phyloP scores from a whole-genome alignment of 805 yeast species.

The Yarrowia sp. region DNA sequence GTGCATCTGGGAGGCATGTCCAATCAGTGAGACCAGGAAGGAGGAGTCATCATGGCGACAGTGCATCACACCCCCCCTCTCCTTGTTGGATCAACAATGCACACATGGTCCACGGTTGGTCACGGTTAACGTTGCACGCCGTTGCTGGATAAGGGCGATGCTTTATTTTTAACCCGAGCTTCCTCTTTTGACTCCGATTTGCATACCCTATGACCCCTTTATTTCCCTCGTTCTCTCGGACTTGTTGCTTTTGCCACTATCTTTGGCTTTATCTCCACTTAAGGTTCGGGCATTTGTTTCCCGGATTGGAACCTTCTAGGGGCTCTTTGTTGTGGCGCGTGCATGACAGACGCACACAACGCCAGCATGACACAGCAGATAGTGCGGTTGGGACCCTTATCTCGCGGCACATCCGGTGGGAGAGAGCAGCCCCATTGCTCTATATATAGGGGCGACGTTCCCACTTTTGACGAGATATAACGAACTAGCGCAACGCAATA shows the following conservation, averaged over 20 bases:
- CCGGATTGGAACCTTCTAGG: constrained; percentile 37
- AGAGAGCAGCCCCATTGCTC: constrained; percentile 1
- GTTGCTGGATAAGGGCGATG: background rate
- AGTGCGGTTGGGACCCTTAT: constrained; percentile 30
- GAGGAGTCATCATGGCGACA: no score
- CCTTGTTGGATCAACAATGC: no score
- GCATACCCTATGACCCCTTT: constrained; percentile 17
- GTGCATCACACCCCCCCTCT: no score
- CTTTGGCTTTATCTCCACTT: background rate
- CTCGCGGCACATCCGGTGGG: constrained; percentile 36
- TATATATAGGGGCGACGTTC: constrained; percentile 12
- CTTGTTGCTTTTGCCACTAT: constrained; percentile 20
- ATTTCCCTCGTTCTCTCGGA: background rate
- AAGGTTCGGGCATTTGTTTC: constrained; percentile 17
- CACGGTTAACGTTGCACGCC: constrained; percentile 8
- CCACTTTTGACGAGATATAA: background rate
- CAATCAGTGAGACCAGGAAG: no score
- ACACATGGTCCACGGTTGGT: background rate
- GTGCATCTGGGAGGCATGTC: background rate
- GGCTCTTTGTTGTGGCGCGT: constrained; percentile 31
- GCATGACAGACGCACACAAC: constrained; percentile 18
- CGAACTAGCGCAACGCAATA: constrained; percentile 32
- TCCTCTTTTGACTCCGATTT: background rate
- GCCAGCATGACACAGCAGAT: constrained; percentile 37
- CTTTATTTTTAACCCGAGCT: no score